Evolutionary conservation across 2,329 filamentous ascomycete genomes (phyloP), one percentile per base, ranked within the genome.

Genomic region (Chrysoporthe austroafricana): DNA sequence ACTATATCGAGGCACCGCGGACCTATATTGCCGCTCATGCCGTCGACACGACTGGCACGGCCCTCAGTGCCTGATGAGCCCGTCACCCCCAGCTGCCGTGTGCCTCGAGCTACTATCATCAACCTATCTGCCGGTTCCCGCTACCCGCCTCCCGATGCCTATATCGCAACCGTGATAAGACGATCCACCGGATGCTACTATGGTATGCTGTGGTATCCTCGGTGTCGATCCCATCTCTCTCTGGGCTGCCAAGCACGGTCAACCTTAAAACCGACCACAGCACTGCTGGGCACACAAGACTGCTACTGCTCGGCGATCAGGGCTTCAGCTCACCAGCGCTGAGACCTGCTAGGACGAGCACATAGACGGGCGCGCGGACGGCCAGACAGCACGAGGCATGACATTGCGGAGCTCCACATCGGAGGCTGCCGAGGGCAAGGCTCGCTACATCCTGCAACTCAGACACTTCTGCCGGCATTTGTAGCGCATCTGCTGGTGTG

Each of bases 381-480:
- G 9, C 6, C 26, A 39, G 44, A 39, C 32, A 21, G 26, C 32
- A 50, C 21, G 59, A 39, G 43, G 14, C 44, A 62, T 26, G 11
- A 8, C 39, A 44, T 13, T 43, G 32, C 34, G 34, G 54, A 39
- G 9, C 18, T 9, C 48, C 21, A 52, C n/a, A 46, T 56, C 44
- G 62, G 39, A n/a, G 48, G 50, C 67, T 63, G 60, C 57, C 32
- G 46, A 63, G 63, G 67, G 59, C 63, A 62, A 18, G 63, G 54
- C 63, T 48, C 32, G 43, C 44, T 62, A 52, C 44, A 62, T 36
- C 34, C 26, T 67, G 65, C 64, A 57, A 56, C 48, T 62, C 16
- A 56, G 57, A 34, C 60, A 62, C 50, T 42, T 64, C 48, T 69
- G 64, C 67, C 67, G 64, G 67, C 67, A 66, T 62, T 56, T 69